Base-by-base conservation (phyloP, 23 red algal species). In the Gracilaria gracilis region DNA sequence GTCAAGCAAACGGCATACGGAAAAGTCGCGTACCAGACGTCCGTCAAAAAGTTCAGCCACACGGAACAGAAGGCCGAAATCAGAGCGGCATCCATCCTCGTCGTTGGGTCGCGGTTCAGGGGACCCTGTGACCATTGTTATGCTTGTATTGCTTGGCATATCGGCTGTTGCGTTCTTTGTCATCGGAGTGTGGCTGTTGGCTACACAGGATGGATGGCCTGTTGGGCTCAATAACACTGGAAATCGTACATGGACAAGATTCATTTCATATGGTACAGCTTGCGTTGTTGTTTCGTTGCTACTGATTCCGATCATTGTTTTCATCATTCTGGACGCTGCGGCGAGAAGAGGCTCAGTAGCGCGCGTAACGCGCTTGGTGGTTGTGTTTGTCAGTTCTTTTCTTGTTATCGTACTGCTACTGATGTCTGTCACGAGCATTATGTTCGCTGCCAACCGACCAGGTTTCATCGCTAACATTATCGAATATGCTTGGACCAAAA, bases 101-200 rank as follows among this genome's bases (percentile, higher is more conserved):
- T 85, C 81, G n/a, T 28, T 85, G 9, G 81, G 81, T 46, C 81
- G 12, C 1, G 81, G 81, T 32, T 28, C 47, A 37, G 81, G 57
- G 34, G 81, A 85, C 20, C 65, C 65, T 21, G 81, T 85, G 1
- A 50, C 65, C 11, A 48, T 85, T 61, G 40, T 88, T 38, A 28
- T 88, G 14, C 65, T 88, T 37, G 67, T 88, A n/a, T 23, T 88
- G 44, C 67, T 87, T 5, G 67, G 47, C 1, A 37, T 88, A 21
- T 75, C 65, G 7, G 38, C 84, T 44, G 59, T 88, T 39, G 84
- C 78, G 49, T 23, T 88, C 44, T 76, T 88, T 31, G 84, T 49
- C 4, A 21, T 88, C 2, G 84, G 84, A 16, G 71, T 88, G 33
- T 88, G 84, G 84, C 48, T 88, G 15, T 46, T 88, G 33, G 84